Conservation (phyloP, 495 filamentous ascomycete species). For the Jackrogersella minutella region DNA sequence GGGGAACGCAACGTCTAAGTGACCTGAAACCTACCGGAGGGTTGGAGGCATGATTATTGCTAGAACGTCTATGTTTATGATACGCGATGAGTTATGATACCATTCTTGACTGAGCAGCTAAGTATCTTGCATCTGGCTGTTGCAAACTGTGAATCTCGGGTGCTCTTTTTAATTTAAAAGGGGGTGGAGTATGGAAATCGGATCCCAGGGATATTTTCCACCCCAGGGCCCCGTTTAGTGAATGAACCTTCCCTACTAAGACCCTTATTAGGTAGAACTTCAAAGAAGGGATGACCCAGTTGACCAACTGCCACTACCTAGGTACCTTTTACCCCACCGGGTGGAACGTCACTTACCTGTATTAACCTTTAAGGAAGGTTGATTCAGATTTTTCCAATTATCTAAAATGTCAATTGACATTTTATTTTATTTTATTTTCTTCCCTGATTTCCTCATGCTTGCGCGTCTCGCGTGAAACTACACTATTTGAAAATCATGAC, state of each 20-base stretch:
- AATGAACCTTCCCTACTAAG: neutral
- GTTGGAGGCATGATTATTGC: neutral
- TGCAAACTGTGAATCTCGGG: neutral
- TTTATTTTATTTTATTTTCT: slow-evolving; percentile 1
- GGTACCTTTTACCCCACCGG: slow-evolving; percentile 14
- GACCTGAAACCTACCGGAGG: neutral
- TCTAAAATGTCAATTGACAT: neutral
- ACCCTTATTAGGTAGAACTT: no score
- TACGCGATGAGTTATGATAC: neutral
- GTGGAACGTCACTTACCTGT: slow-evolving; percentile 27
- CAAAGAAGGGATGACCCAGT: no score
- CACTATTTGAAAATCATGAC: slow-evolving; percentile 22
- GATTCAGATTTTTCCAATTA: slow-evolving; percentile 20
- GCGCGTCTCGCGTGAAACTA: slow-evolving; percentile 16
- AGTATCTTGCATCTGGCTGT: no score
- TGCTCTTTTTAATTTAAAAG: neutral
- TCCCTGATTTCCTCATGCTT: neutral
- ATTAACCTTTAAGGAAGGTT: slow-evolving; percentile 11
- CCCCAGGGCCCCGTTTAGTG: no score
- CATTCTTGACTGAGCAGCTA: neutral
- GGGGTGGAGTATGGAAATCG: neutral
- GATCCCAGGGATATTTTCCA: no score
- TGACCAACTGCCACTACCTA: neutral
- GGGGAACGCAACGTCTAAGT: neutral
- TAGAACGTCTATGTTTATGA: neutral